A percentile compares a stretch with the other conserved stretches of the same genome.
Conservation (phyloP, 495 filamentous ascomycete genomes). For the Podospora bellae-mahoneyi region DNA sequence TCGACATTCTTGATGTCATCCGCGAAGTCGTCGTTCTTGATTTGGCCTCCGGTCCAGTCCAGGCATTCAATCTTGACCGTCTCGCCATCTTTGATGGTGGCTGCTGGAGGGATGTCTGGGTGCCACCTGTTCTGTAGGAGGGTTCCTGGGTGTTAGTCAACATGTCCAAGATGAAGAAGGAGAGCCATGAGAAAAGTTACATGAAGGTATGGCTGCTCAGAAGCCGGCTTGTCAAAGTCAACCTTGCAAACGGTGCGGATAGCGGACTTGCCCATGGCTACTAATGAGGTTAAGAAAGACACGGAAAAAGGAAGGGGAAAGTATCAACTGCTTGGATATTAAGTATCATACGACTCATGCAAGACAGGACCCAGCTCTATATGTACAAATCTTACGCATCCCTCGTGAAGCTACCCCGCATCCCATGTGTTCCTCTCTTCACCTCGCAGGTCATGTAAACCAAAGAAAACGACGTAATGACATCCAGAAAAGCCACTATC, state of each 20-base stretch:
- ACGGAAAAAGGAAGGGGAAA: not conserved
- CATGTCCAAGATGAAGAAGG: not conserved
- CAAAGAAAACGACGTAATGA: slow-evolving; percentile 3
- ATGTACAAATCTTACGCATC: not conserved
- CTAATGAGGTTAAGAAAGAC: not conserved
- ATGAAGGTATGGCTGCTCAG: slow-evolving; percentile 71
- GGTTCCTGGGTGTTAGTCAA: not conserved
- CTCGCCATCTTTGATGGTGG: slow-evolving; percentile 77
- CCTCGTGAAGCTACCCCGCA: not conserved
- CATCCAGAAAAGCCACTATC: not conserved
- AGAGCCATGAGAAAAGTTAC: slow-evolving; percentile 44
- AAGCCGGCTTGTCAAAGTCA: slow-evolving; percentile 70
- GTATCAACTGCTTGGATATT: too few relatives aligned
- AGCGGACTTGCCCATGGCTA: slow-evolving; percentile 30
- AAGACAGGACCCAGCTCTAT: not conserved
- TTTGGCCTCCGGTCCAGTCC: slow-evolving; percentile 89
- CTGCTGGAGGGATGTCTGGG: slow-evolving; percentile 77
- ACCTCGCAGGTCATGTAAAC: not conserved
- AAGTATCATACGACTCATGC: too few relatives aligned
- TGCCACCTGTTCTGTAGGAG: slow-evolving; percentile 81
- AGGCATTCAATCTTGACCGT: slow-evolving; percentile 94
- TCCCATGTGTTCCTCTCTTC: not conserved
- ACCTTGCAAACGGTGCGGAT: slow-evolving; percentile 77
- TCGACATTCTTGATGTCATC: slow-evolving; percentile 87
- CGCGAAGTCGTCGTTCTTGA: slow-evolving; percentile 81